These are phyloP conservation scores for Vicia sativa DNA, from an alignment of 306 rosid species.

Conservation along the genomic window DNA sequence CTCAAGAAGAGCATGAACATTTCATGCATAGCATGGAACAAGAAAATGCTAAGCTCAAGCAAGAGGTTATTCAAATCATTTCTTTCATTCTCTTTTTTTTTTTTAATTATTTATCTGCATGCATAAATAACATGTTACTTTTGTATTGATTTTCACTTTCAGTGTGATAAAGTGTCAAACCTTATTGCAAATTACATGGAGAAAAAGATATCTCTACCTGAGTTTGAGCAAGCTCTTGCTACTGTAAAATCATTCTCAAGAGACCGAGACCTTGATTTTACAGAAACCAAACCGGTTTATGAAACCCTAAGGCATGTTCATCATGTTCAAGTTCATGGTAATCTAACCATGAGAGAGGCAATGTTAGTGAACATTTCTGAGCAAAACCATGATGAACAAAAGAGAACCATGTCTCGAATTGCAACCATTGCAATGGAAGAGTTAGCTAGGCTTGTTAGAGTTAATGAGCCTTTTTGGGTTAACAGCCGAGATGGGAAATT, in stretches of 20 bases:
- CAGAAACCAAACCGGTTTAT: background rate
- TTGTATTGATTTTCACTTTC: conserved; percentile 28
- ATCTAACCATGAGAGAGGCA: background rate
- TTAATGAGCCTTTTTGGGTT: conserved; percentile 61
- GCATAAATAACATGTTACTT: background rate
- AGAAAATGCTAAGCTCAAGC: conserved; percentile 54
- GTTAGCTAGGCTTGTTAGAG: conserved; percentile 44
- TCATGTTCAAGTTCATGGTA: conserved; percentile 13
- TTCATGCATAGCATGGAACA: conserved; percentile 40
- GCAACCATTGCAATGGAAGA: conserved; percentile 54
- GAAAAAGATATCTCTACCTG: conserved; percentile 49
- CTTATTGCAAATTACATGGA: conserved; percentile 47
- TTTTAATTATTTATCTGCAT: background rate
- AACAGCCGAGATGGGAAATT: conserved; percentile 1
- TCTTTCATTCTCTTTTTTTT: background rate
- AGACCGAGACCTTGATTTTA: conserved; percentile 27
- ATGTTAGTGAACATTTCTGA: background rate
- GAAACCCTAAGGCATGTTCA: conserved; percentile 26
- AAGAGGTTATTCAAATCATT: conserved; percentile 50
- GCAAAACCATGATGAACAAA: conserved; percentile 42
- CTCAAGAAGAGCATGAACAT: conserved; percentile 39
- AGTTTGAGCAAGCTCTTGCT: conserved; percentile 13
- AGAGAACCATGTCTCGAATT: conserved; percentile 42
- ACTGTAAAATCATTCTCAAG: conserved; percentile 42
- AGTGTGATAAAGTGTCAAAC: conserved; percentile 53